A percentile compares a stretch with the other conserved stretches of the same genome.
These are phyloP conservation scores for Yarrowia phangngaensis DNA, from an alignment of 805 yeast species.

Conservation along the genomic window DNA sequence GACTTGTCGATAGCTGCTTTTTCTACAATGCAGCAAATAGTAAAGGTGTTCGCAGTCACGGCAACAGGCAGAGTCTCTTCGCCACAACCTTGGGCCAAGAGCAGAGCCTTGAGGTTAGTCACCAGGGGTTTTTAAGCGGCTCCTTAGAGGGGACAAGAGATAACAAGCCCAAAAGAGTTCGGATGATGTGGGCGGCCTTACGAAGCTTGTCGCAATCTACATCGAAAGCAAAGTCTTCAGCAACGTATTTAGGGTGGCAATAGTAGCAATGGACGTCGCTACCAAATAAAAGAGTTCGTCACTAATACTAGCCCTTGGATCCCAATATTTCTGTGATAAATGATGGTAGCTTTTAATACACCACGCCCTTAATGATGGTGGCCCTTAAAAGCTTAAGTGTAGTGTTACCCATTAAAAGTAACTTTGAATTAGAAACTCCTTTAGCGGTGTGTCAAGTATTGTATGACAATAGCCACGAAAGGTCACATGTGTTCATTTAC, in stretches of 20 bases:
- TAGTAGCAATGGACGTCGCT: constrained; percentile 80
- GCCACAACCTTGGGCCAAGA: constrained; percentile 44
- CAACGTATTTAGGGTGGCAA: constrained; percentile 75
- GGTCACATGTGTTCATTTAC: too few species aligned
- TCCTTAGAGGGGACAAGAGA: constrained; percentile 88
- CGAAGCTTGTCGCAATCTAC: constrained; percentile 75
- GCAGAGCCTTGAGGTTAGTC: constrained; percentile 53
- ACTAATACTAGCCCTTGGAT: too few species aligned
- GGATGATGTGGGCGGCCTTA: constrained; percentile 76
- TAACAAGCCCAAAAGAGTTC: constrained; percentile 73
- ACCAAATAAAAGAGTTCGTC: too few species aligned
- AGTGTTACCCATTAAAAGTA: too few species aligned
- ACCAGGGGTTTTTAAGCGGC: constrained; percentile 59
- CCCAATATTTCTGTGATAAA: too few species aligned
- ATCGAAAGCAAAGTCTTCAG: constrained; percentile 91
- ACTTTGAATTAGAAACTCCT: too few species aligned
- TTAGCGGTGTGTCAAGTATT: too few species aligned
- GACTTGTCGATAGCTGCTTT: constrained; percentile 85
- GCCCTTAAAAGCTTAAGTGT: too few species aligned
- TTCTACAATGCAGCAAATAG: constrained; percentile 77
- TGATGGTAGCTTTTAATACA: too few species aligned
- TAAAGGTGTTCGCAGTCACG: constrained; percentile 77
- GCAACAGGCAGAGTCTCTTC: constrained; percentile 61
- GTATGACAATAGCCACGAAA: too few species aligned
- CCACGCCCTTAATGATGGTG: too few species aligned